phyloP scores from a whole-genome alignment of 495 filamentous ascomycete species.

The Endocarpon pusillum region DNA sequence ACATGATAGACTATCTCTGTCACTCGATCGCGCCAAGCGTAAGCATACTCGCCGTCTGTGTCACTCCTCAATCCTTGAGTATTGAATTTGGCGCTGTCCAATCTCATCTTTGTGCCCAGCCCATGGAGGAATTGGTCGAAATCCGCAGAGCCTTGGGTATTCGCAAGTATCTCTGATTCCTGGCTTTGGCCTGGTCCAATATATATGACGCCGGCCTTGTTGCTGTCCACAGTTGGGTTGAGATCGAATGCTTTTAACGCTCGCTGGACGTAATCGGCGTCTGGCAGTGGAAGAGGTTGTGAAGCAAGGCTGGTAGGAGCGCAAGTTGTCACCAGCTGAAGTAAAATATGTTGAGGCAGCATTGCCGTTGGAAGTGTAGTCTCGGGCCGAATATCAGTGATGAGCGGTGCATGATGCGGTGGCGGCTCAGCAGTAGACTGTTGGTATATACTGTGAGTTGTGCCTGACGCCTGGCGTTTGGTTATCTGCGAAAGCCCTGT shows the following conservation, averaged over 20 bases:
- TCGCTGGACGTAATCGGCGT: constrained; percentile 62
- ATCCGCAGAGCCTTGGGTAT: constrained; percentile 64
- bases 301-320: constrained; percentile 50
- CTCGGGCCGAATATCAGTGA: constrained; percentile 25
- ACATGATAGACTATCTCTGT: constrained; percentile 94
- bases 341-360: constrained; percentile 68
- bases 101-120: constrained; percentile 60
- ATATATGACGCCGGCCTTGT: constrained; percentile 91
- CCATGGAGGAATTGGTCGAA: constrained; percentile 70
- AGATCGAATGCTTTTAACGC: constrained; percentile 70
- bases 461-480: constrained; percentile 70
- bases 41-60: constrained; percentile 68
- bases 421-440: constrained; percentile 53
- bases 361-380: constrained; percentile 24
- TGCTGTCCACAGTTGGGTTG: constrained; percentile 79
- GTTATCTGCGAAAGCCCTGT: constrained; percentile 66
- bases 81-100: constrained; percentile 75
- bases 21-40: constrained; percentile 85
- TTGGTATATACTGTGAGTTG: constrained; percentile 56
- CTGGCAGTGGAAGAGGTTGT: constrained; percentile 63
- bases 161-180: constrained; percentile 70
- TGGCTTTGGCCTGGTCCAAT: constrained; percentile 65
- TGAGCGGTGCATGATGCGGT: constrained; percentile 42
- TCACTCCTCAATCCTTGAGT: constrained; percentile 82
- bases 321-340: constrained; percentile 48